These are phyloP conservation scores for Zymoseptoria ardabiliae DNA, from an alignment of 2,329 filamentous ascomycete genomes.

Conservation along the genomic window DNA sequence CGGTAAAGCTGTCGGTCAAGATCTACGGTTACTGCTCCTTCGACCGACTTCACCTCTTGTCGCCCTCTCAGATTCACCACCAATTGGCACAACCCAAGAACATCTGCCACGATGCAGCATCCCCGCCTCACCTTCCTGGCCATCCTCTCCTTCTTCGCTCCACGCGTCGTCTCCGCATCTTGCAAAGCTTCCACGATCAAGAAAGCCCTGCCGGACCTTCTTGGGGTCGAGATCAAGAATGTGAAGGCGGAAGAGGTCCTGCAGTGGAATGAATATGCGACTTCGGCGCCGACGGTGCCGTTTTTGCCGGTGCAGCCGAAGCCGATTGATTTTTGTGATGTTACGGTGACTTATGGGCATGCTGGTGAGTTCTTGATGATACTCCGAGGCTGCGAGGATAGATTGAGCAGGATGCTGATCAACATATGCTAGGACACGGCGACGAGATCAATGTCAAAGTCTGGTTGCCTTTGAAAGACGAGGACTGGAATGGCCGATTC, in stretches of 20 bases:
- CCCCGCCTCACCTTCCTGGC: background rate
- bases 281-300: slow-evolving; percentile 4
- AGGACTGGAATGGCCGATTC: slow-evolving; percentile 30
- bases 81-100: background rate
- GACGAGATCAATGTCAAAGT: slow-evolving; percentile 26
- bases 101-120: background rate
- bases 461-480: slow-evolving; percentile 26
- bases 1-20: too few relatives aligned
- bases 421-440: slow-evolving; percentile 15
- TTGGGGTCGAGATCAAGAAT: slow-evolving; percentile 2
- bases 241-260: slow-evolving; percentile 4
- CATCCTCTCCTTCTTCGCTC: background rate
- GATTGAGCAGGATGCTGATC: slow-evolving; percentile 14
- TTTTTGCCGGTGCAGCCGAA: slow-evolving; percentile 3
- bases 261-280: slow-evolving; percentile 9
- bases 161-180: background rate
- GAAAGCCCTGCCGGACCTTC: background rate
- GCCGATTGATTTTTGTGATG: slow-evolving; percentile 28
- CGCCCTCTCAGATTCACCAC: background rate
- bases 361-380: slow-evolving; percentile 27
- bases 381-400: background rate
- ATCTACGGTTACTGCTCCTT: too few relatives aligned
- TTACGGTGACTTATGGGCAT: slow-evolving; percentile 33
- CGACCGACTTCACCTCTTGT: background rate
- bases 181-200: background rate